Conservation (phyloP, 129 eudicot genomes). For the Flaveria brownii region DNA sequence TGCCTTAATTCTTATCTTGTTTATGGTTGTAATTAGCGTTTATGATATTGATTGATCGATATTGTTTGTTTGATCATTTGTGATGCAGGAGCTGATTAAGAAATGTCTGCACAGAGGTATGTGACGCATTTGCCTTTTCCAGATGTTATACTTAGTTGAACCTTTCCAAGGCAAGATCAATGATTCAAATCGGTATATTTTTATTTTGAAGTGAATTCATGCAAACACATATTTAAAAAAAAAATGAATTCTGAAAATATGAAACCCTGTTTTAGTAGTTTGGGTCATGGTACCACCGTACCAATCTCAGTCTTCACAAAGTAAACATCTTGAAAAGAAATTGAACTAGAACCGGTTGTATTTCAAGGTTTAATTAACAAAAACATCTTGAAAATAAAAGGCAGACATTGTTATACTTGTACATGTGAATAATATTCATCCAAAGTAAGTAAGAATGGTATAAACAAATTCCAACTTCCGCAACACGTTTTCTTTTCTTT, state of each 20-base stretch:
- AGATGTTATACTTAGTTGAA: background rate
- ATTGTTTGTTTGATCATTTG: no score
- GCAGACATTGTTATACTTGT: no score
- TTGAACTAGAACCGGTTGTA: no score
- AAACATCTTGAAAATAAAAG: no score
- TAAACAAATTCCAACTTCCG: conserved; percentile 11
- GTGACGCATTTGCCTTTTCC: background rate
- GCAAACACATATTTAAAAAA: background rate
- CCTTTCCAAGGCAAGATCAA: background rate
- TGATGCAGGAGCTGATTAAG: conserved; percentile 33
- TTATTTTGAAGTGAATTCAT: background rate
- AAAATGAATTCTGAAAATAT: background rate
- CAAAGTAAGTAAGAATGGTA: conserved; percentile 5
- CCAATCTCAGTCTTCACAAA: no score
- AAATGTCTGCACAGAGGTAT: conserved; percentile 85
- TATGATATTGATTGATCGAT: no score
- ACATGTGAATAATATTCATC: no score
- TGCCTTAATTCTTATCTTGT: conserved; percentile 59
- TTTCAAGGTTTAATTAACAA: no score
- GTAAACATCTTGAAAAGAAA: background rate
- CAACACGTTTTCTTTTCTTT: background rate
- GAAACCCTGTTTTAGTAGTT: background rate
- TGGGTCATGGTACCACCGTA: no score
- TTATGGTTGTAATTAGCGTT: no score
- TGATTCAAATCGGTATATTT: background rate